A percentile compares a stretch with the other conserved stretches of the same genome.
Evolutionary conservation across 2,329 filamentous ascomycete genomes (phyloP).

Genomic region (Endoconidiophora laricicola): DNA sequence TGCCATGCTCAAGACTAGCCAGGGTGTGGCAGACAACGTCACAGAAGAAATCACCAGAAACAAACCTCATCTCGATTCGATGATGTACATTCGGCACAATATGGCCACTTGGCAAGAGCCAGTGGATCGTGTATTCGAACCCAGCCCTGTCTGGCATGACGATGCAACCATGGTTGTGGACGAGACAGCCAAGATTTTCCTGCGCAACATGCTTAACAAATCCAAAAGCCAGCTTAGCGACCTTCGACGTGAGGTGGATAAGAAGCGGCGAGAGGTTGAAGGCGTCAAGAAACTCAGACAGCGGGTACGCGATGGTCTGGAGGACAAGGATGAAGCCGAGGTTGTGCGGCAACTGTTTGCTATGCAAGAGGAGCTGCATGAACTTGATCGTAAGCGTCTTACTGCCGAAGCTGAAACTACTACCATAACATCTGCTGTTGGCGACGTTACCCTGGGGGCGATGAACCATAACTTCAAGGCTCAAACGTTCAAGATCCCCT

Average conservation of each 20-base stretch:
- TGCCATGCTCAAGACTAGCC: constrained; percentile 59
- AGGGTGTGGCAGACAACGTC: constrained; percentile 54
- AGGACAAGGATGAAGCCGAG: constrained; percentile 77
- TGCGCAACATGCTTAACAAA: constrained; percentile 82
- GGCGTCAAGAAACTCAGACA: constrained; percentile 56
- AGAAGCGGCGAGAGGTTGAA: constrained; percentile 74
- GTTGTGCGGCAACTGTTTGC: constrained; percentile 70
- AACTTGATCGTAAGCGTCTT: constrained; percentile 65
- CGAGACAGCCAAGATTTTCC: constrained; percentile 71
- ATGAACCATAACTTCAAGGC: constrained; percentile 96
- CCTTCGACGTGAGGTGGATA: constrained; percentile 66
- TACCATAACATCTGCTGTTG: constrained; percentile 79
- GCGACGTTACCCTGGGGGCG: constrained; percentile 80
- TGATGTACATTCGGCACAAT: constrained; percentile 97
- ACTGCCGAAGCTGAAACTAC: constrained; percentile 86
- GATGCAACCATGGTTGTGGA: constrained; percentile 75
- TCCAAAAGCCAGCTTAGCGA: constrained; percentile 74
- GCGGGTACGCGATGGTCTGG: constrained; percentile 62
- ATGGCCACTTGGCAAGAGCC: constrained; percentile 70
- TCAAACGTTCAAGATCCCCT: constrained; percentile 98
- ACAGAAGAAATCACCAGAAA: constrained; percentile 74
- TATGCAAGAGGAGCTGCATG: constrained; percentile 70
- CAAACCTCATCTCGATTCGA: constrained; percentile 73
- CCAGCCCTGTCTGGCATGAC: constrained; percentile 94
- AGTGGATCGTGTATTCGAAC: constrained; percentile 69